These are phyloP conservation scores for Penicillium capsulatum DNA, from an alignment of 2,329 filamentous ascomycete species.

Conservation along the genomic window DNA sequence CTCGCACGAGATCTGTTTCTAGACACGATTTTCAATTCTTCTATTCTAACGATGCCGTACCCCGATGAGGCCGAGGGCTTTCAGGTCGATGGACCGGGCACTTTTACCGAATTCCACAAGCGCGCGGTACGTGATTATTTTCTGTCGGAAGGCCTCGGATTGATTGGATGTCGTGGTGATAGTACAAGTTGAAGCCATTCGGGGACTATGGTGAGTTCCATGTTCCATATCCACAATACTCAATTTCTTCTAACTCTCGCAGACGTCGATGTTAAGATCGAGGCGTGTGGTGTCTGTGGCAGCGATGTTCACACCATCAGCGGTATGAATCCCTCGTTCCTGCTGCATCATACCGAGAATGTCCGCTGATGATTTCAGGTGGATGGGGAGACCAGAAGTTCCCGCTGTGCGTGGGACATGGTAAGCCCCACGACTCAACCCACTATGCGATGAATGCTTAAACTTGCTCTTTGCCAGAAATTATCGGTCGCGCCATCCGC, in stretches of 20 bases:
- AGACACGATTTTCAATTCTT: too few species aligned
- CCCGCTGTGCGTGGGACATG: conserved; percentile 52
- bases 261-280: conserved; percentile 83
- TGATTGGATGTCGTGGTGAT: conserved; percentile 7
- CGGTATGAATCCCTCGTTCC: conserved; percentile 20
- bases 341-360: neutral
- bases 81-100: conserved; percentile 61
- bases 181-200: conserved; percentile 81
- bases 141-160: neutral
- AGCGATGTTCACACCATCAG: conserved; percentile 68
- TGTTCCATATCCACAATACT: neutral
- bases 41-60: conserved; percentile 38
- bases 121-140: conserved; percentile 43
- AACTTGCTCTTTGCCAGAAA: too few species aligned
- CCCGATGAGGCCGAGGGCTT: conserved; percentile 46
- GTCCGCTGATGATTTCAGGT: conserved; percentile 36
- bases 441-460: too few species aligned
- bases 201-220: conserved; percentile 57
- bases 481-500: conserved; percentile 64
- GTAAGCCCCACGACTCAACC: too few species aligned
- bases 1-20: too few species aligned
- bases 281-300: conserved; percentile 72
- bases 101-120: conserved; percentile 58
- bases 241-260: neutral
- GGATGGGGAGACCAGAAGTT: conserved; percentile 51